Percentiles rank a stretch among this genome's conserved stretches.
phyloP scores from a whole-genome alignment of 345 rosid genomes.

The Rubroshorea leprosula region DNA sequence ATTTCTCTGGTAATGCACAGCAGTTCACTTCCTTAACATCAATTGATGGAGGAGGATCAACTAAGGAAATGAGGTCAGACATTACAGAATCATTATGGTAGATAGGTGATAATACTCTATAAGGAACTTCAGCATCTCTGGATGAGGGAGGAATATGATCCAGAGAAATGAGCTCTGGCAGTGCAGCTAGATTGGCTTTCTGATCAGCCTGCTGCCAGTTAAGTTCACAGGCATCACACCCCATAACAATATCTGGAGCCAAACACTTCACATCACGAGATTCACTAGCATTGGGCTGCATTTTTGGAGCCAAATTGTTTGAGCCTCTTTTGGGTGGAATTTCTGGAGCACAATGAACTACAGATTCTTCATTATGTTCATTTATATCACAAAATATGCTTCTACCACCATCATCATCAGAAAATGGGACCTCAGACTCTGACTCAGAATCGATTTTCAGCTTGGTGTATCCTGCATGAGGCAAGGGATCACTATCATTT shows the following conservation, averaged over 20 bases:
- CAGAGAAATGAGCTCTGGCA: constrained; percentile 28
- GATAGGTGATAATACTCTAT: constrained; percentile 14
- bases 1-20: constrained; percentile 17
- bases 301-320: constrained; percentile 8
- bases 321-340: constrained; percentile 14
- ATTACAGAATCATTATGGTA: constrained; percentile 20
- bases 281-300: constrained; percentile 16
- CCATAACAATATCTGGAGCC: constrained; percentile 9
- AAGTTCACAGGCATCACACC: constrained; percentile 8
- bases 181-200: constrained; percentile 12
- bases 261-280: constrained; percentile 15
- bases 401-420: constrained; percentile 37
- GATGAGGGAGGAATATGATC: constrained; percentile 28
- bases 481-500: constrained; percentile 32
- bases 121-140: constrained; percentile 11
- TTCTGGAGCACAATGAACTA: constrained; percentile 21
- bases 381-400: constrained; percentile 16
- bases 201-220: constrained; percentile 22
- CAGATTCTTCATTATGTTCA: constrained; percentile 25
- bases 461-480: constrained; percentile 48
- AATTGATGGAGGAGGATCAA: constrained; percentile 32
- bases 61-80: constrained; percentile 37
- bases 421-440: constrained; percentile 47
- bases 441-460: constrained; percentile 46
- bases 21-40: constrained; percentile 17